These are phyloP conservation scores for Verbena officinalis DNA, from an alignment of 257 asterid genomes.

Conservation along the genomic window DNA sequence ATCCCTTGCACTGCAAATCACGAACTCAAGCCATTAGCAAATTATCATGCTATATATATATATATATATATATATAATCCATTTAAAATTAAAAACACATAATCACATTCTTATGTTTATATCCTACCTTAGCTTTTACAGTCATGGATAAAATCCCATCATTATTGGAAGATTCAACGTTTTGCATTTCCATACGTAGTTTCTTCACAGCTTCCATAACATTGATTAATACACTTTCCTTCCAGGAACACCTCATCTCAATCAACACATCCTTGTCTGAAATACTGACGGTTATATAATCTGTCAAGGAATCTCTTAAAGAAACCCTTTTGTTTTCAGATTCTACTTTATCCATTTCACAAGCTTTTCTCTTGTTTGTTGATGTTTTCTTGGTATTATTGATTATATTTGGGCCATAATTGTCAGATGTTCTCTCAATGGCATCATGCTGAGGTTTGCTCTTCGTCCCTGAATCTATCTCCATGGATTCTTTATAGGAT, in stretches of 20 bases:
- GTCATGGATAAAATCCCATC: constrained; percentile 63
- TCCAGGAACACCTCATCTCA: constrained; percentile 66
- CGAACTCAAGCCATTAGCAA: constrained; percentile 4
- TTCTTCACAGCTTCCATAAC: constrained; percentile 57
- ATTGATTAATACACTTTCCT: constrained; percentile 52
- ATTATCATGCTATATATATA: not conserved
- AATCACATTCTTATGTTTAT: not conserved
- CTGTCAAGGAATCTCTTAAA: constrained; percentile 39
- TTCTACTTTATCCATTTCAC: constrained; percentile 44
- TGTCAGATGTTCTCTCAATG: constrained; percentile 68
- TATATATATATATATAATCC: no score
- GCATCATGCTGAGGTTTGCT: constrained; percentile 53
- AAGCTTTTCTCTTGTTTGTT: constrained; percentile 65
- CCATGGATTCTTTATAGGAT: constrained; percentile 50
- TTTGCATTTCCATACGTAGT: constrained; percentile 56
- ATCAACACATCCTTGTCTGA: constrained; percentile 55
- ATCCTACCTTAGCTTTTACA: constrained; percentile 75
- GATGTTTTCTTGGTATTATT: constrained; percentile 40
- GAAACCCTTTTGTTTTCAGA: constrained; percentile 35
- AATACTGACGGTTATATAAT: constrained; percentile 49
- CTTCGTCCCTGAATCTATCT: constrained; percentile 39
- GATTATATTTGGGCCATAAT: constrained; percentile 43
- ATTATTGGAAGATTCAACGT: constrained; percentile 64
- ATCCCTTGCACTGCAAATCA: constrained; percentile 53
- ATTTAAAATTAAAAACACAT: not conserved